Base-by-base conservation (phyloP, 2,329 filamentous ascomycete genomes). In the Zarea fungicola region DNA sequence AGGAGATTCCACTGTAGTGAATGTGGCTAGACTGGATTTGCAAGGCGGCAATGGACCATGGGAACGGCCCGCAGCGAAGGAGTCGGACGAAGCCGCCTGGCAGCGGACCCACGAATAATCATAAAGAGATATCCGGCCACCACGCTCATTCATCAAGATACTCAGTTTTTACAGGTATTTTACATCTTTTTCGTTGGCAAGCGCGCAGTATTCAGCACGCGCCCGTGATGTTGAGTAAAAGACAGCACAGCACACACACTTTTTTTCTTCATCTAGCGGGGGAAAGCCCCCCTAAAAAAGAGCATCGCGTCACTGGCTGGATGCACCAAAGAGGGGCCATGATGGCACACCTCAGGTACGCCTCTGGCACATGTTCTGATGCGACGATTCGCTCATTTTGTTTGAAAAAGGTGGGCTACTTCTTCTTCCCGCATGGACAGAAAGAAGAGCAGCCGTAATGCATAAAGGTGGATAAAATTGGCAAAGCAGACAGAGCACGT, bases 271-370 rank as follows among this genome's bases (percentile, higher is more conserved):
- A 46, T 19, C 25, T 46, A 29, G 37, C 37, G 43, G 37, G 29
- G 25, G 32, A 22, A n/a, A 29, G 22, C 18, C 21, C 31, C 8
- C 8, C 8, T 18, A 35, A 31, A 25, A 31, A 35, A 37, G 32
- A 22, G 32, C 23, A 46, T 46, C 43, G 37, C 43, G 32, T 46
- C 43, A 36, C 31, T 26, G 43, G 29, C 43, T 31, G 43, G 43
- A 39, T 39, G 43, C 43, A 46, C 22, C 2, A 46, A n/a, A 32
- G 28, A n/a, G 9, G 43, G 19, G 43, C n/a, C 11, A 13, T 7
- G 26, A 29, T 7, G 13, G 13, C n/a, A n/a, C n/a, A n/a, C n/a
- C n/a, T n/a, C n/a, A n/a, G n/a, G n/a, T n/a, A n/a, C n/a, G n/a
- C n/a, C n/a, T n/a, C 31, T 9, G 22, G 23, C 21, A 22, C 42